phyloP scores from a whole-genome alignment of 106 monocot genomes.

The Apostasia ramifera region DNA sequence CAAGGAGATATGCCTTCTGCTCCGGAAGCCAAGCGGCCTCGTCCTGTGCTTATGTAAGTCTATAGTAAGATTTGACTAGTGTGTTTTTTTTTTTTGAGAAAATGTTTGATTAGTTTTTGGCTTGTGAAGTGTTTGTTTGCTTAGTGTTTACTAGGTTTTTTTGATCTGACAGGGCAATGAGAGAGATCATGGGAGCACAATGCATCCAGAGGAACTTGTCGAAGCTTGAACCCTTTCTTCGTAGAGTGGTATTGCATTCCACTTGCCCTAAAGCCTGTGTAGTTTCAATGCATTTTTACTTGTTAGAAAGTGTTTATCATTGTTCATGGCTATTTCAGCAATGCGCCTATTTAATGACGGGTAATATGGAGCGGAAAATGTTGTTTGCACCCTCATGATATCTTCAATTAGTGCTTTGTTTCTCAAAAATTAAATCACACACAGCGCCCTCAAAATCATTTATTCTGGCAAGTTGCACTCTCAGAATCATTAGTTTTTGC shows the following conservation, averaged over 20 bases:
- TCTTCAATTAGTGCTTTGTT: too few species aligned
- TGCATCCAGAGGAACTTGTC: constrained; percentile 49
- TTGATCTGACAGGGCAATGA: constrained; percentile 28
- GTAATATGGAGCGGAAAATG: too few species aligned
- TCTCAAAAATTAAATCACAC: too few species aligned
- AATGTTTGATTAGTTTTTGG: not conserved
- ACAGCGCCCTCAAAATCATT: too few species aligned
- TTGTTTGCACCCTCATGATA: too few species aligned
- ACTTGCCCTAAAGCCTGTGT: too few species aligned
- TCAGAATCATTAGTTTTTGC: too few species aligned
- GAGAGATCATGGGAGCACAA: constrained; percentile 43
- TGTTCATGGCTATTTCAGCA: too few species aligned
- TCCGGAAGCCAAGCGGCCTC: constrained; percentile 29
- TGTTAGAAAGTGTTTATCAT: too few species aligned
- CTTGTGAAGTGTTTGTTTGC: not conserved
- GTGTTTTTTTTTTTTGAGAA: not conserved
- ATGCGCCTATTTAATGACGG: too few species aligned
- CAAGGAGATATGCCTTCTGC: constrained; percentile 12
- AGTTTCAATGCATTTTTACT: too few species aligned
- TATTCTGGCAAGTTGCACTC: too few species aligned
- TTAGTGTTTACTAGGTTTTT: constrained; percentile 2
- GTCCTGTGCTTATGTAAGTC: constrained; percentile 38
- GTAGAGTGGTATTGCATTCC: constrained; percentile 40
- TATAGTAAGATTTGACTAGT: not conserved
- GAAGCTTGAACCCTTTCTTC: constrained; percentile 62